Base-by-base conservation (phyloP, 2,329 filamentous ascomycete species). In the Rhinocladiella similis region DNA sequence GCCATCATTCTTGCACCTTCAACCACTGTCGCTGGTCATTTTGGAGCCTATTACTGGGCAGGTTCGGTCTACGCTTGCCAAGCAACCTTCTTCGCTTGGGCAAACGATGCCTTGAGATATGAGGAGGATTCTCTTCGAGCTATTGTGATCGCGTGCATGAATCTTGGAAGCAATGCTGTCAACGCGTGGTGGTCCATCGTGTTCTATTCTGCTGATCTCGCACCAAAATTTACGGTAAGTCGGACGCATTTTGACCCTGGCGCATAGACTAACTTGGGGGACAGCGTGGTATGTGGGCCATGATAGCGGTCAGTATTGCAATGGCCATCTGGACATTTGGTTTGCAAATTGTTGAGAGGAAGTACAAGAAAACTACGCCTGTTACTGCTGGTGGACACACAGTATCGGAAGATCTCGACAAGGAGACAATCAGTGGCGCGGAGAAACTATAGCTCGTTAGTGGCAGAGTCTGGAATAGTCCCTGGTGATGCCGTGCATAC, bases 231-330 rank as follows among this genome's bases (percentile, higher is more conserved):
- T 59, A 83, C 70, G 38, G 82, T 83, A 68, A 76, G 81, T 73
- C 58, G 54, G 35, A 13, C 48, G 52, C 52, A 48, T 41, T 25
- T 25, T 39, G 27, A 60, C 36, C 10, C 29, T n/a, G 5, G 45
- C 10, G 36, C 50, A 43, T 41, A 20, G 39, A 49, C 61, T 66
- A 51, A 63, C 48, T 3, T 20, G 20, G 6, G 39, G 13, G 36
- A 22, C 57, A 85, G 77, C 77, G 78, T 56, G 86, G 86, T n/a
- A 87, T 88, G 85, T 88, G 83, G 79, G 85, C 86, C 2, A 89
- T 89, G 86, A 86, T 89, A 66, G 85, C 77, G 1, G 77, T 78
- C 6, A 84, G 79, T 19, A 81, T 87, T 51, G 80, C 79, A 1
- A 70, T 89, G 66, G 77, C 75, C 0, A 61, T 84, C 1, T 89